A percentile compares a stretch with the other conserved stretches of the same genome.
Evolutionary conservation across 768 basidiomycete genomes (phyloP).

Genomic region (Podaxis pistillaris): DNA sequence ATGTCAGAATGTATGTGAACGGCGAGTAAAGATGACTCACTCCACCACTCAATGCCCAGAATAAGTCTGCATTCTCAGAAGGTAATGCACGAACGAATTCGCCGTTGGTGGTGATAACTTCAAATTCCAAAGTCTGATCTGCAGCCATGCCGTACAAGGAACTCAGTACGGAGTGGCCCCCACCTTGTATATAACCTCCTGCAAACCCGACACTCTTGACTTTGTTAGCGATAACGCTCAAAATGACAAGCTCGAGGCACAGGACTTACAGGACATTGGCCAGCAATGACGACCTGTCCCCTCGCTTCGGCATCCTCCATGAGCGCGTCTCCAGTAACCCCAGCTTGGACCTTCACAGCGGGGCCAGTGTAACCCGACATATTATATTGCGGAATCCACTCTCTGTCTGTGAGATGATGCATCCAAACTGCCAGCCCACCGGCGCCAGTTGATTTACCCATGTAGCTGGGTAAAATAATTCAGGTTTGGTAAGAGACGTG

Average conservation of each 20-base stretch:
- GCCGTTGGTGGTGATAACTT: conserved; percentile 42
- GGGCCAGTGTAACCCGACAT: conserved; percentile 17
- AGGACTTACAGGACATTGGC: conserved; percentile 20
- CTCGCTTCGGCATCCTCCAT: conserved; percentile 15
- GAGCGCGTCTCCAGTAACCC: conserved; percentile 18
- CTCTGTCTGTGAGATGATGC: conserved; percentile 18
- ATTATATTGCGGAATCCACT: conserved; percentile 18
- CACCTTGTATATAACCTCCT: conserved; percentile 40
- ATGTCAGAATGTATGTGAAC: not conserved
- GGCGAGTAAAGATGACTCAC: conserved; percentile 19
- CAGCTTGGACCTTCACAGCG: conserved; percentile 22
- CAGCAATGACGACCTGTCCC: conserved; percentile 18
- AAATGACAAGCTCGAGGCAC: not conserved
- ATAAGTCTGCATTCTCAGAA: conserved; percentile 38
- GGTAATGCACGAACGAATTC: conserved; percentile 32
- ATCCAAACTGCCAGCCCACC: conserved; percentile 22
- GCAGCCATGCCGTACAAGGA: conserved; percentile 24
- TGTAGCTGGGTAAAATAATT: conserved; percentile 14
- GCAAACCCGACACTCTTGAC: conserved; percentile 34
- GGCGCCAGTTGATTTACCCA: conserved; percentile 23
- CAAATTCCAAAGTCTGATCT: conserved; percentile 32
- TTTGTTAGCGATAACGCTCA: not conserved
- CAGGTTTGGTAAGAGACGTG: not conserved
- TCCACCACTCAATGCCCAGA: conserved; percentile 43
- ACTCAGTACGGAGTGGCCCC: conserved; percentile 28